Evolutionary conservation across 441 rosid genomes (phyloP), one percentile per base, ranked within the genome.

Genomic region (Geranium incanum): DNA sequence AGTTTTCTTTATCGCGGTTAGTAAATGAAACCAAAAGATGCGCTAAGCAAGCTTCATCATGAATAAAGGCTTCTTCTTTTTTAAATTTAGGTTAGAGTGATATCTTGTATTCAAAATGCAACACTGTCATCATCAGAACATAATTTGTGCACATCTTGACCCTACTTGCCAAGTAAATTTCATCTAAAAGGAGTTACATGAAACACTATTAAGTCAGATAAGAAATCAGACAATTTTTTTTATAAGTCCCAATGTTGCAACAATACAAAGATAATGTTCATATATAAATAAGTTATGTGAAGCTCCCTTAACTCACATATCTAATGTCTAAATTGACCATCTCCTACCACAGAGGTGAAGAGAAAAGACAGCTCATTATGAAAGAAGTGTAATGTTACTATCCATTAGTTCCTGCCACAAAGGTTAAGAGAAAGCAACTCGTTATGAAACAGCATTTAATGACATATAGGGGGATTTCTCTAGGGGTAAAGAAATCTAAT

Each of bases 261-360:
- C 5, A 63, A 12, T 63, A 33, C 33, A 63, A 63, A 63, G 38
- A 63, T 28, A 63, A 63, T 38, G 33, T 28, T 63, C 67, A 63
- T 11, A 63, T 16, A 28, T 3, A 28, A 63, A 63, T 37, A 38
- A 4, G 33, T 28, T 12, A 36, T 28, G 38, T 63, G 67, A 63
- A 63, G 36, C 36, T 28, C 39, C 67, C 39, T 63, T 23, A 11
- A 63, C 67, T 63, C n/a, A 36, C 37, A 23, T 63, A 63, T 23
- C 37, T 12, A 23, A 63, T 63, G 67, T 63, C 16, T 63, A 63
- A 63, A 63, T 63, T 28, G 39, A 12, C 67, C 67, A 63, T 23
- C 4, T 63, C 38, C 67, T 63, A 63, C 67, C 36, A 63, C 67
- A 63, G 67, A 63, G 67, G 67, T 63, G 67, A 63, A 63, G 38